Conservation (phyloP, 441 rosid genomes). For the Metrosideros polymorpha region DNA sequence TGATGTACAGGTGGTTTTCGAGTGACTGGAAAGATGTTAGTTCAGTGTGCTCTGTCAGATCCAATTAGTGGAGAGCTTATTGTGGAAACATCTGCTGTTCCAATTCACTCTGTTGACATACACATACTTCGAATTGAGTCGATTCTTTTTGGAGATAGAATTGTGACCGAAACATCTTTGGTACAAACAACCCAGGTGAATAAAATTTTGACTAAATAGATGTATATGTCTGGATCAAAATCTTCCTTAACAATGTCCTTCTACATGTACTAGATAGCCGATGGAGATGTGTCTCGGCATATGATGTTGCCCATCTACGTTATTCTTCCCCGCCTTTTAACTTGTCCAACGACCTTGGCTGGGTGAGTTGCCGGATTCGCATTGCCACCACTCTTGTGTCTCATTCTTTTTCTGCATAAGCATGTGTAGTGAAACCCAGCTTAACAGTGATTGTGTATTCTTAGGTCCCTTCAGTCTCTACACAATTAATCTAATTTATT, state of each 20-base stretch:
- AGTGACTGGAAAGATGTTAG: conserved; percentile 64
- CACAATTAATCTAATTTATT: not conserved
- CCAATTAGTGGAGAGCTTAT: conserved; percentile 76
- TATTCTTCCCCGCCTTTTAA: conserved; percentile 71
- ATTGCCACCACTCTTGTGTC: not conserved
- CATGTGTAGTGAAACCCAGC: not conserved
- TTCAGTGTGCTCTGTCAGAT: conserved; percentile 58
- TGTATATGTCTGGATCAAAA: not conserved
- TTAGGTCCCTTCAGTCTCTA: not conserved
- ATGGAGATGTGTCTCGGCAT: conserved; percentile 72
- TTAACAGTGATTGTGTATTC: not conserved
- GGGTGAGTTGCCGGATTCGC: conserved; percentile 37
- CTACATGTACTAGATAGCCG: conserved; percentile 48
- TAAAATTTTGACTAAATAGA: not conserved
- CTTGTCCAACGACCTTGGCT: conserved; percentile 75
- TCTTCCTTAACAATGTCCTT: not conserved
- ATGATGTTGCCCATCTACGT: conserved; percentile 65
- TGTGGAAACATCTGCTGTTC: conserved; percentile 64
- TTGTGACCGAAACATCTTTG: conserved; percentile 78
- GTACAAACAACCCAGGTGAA: conserved; percentile 80
- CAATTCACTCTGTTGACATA: conserved; percentile 63
- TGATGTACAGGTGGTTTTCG: conserved; percentile 63
- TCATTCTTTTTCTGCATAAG: not conserved
- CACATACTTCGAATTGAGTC: conserved; percentile 72
- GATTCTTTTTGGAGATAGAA: conserved; percentile 61